Base-by-base conservation (phyloP, 2,329 filamentous ascomycete species). In the Cladobotryum mycophilum region DNA sequence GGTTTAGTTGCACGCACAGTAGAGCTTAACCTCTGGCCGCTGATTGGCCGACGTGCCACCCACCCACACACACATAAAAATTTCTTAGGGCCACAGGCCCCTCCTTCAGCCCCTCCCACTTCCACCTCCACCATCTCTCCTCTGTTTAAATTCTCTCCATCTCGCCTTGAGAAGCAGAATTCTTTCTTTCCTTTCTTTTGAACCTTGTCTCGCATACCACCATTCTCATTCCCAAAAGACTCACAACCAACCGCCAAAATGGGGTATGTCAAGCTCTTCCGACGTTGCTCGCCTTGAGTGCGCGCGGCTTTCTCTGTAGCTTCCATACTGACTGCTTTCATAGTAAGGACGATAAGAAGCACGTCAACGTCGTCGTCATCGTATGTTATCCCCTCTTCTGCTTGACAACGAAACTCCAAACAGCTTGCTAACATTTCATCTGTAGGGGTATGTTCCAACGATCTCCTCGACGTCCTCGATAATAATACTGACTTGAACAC, bases 331-430 rank as follows among this genome's bases (percentile, higher is more conserved):
- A 50, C 53, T 46, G 3, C 18, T 13, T 55, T 47, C 20, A 66
- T 70, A 92, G 91, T 88, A 97, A 89, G 82, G 85, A 96, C 70
- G 88, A 92, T 62, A 95, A 95, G 87, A 79, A 75, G 78, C 92
- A 97, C 78, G 89, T 97, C 78, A 91, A 91, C 88, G 87, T 96
- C 77, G 90, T 96, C 79, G 90, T 96, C 76, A 95, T 95, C 84
- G 90, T 64, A 70, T 63, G 69, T 70, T 70, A 55, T 43, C 41
- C 22, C 41, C 40, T 41, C 45, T 34, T 30, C 20, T 44, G 20
- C 37, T 41, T 45, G 37, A 14, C 17, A 36, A 6, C 30, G 8
- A 5, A n/a, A n/a, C n/a, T n/a, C n/a, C n/a, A 37, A 14, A 11
- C 8, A 6, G 6, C 25, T 37, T 53, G 54, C 58, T 63, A 52